Evolutionary conservation across 106 monocot genomes (phyloP), one percentile per base, ranked within the genome.

Genomic region (Alisma plantagoaquatica): DNA sequence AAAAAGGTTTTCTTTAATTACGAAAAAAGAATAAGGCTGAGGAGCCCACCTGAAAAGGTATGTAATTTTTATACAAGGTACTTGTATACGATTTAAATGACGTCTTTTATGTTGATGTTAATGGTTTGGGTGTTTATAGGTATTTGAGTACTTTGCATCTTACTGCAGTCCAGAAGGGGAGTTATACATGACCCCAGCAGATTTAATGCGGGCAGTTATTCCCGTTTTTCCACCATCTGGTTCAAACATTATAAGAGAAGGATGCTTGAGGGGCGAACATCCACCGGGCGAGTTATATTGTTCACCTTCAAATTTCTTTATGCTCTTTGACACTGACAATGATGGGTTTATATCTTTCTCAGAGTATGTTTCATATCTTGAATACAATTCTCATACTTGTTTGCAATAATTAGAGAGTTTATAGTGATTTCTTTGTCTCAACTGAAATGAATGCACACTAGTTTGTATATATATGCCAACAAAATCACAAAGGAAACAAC

Each of bases 141-240:
- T 90, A 35, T 90, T 90, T 64, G 90, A 90, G 52, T 98, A 98
- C 68, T 98, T 98, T 55, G 85, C 98, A 52, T 82, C 98, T 35
- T 57, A 72, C 31, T 70, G 33, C 10, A 86, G 58, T 32, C 60
- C 72, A 29, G 73, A 85, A 33, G 90, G 85, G 23, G 90, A 90
- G 46, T 47, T 72, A 12, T 82, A 69, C 44, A 98, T 98, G 98
- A 66, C 73, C 31, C 82, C 98, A 22, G 68, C 76, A 45, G 90
- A 98, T 79, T 63, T 90, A 54, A 90, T 98, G 98, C 68, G 98
- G 70, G 98, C 90, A 31, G 64, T 82, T 53, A 77, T 98, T 57
- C 98, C 90, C 59, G 98, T 98, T 26, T 90, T 90, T 59, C 98
- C 98, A 71, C 82, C 90, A 69, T 90, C 85, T 31, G 98, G 86